These are phyloP conservation scores for Boeremia exigua DNA, from an alignment of 2,329 filamentous ascomycete species.

Conservation along the genomic window DNA sequence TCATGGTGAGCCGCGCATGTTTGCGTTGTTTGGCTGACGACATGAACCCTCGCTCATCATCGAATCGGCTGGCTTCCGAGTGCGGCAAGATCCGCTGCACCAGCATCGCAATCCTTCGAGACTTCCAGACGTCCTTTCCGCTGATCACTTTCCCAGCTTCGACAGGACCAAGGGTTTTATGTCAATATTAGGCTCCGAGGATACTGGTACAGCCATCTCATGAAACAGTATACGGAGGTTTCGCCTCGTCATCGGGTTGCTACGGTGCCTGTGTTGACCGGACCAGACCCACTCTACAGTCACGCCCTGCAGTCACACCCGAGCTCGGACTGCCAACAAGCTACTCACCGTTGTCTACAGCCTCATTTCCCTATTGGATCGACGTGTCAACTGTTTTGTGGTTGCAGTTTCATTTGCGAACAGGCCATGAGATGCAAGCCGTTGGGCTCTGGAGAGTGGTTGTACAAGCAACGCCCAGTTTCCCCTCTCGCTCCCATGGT, in stretches of 20 bases:
- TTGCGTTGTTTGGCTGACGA: conserved; percentile 33
- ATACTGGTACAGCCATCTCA: not conserved
- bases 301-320: conserved; percentile 1
- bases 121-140: not conserved
- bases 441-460: not conserved
- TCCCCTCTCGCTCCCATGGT: conserved; percentile 9
- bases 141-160: not conserved
- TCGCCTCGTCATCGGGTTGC: not conserved
- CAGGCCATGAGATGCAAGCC: not conserved
- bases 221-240: not conserved
- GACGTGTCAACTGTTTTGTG: conserved; percentile 2
- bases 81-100: conserved; percentile 9
- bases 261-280: conserved; percentile 8
- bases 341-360: conserved; percentile 1
- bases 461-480: not conserved
- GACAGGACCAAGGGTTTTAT: not conserved
- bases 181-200: not conserved
- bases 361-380: conserved; percentile 2
- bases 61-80: conserved; percentile 13
- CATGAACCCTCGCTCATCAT: conserved; percentile 5
- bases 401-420: not conserved
- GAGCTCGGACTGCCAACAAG: conserved; percentile 2
- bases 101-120: conserved; percentile 10
- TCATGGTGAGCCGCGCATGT: conserved; percentile 28
- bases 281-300: conserved; percentile 5